Percentiles rank a stretch among this genome's conserved stretches.
phyloP scores from a whole-genome alignment of 2,329 filamentous ascomycete genomes.

The Penicillium fuscoglaucum region DNA sequence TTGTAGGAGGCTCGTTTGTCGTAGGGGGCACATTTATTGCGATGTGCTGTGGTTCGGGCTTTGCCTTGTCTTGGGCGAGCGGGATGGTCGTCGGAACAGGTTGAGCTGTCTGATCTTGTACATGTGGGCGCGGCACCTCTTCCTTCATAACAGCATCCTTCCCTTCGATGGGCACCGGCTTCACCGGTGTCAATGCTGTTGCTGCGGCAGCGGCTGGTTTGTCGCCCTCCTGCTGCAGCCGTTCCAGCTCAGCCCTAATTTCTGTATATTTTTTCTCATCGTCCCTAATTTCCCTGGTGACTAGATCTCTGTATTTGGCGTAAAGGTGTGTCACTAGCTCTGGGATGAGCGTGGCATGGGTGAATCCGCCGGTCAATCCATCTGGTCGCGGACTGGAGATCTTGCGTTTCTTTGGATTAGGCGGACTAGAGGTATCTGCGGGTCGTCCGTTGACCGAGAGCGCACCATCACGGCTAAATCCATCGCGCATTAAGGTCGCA shows the following conservation, averaged over 20 bases:
- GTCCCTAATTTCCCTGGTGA: conserved; percentile 68
- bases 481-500: conserved; percentile 71
- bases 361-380: conserved; percentile 64
- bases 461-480: conserved; percentile 54
- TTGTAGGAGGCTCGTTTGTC: conserved; percentile 2
- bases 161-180: conserved; percentile 22
- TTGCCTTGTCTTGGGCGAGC: conserved; percentile 6
- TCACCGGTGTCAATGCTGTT: conserved; percentile 9
- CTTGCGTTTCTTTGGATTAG: conserved; percentile 72
- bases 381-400: conserved; percentile 64
- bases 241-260: conserved; percentile 66
- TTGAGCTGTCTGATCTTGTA: conserved; percentile 5
- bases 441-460: conserved; percentile 26
- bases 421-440: conserved; percentile 34
- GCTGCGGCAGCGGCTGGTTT: conserved; percentile 40
- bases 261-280: conserved; percentile 69
- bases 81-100: neutral
- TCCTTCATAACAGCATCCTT: conserved; percentile 34
- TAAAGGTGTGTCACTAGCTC: conserved; percentile 73
- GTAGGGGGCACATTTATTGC: conserved; percentile 6
- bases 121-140: conserved; percentile 16
- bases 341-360: conserved; percentile 68
- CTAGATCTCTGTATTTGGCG: conserved; percentile 67
- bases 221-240: conserved; percentile 63
- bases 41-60: conserved; percentile 4